Evolutionary conservation across 2,329 filamentous ascomycete genomes (phyloP), one percentile per base, ranked within the genome.

Genomic region (Bipolaris gigantea): DNA sequence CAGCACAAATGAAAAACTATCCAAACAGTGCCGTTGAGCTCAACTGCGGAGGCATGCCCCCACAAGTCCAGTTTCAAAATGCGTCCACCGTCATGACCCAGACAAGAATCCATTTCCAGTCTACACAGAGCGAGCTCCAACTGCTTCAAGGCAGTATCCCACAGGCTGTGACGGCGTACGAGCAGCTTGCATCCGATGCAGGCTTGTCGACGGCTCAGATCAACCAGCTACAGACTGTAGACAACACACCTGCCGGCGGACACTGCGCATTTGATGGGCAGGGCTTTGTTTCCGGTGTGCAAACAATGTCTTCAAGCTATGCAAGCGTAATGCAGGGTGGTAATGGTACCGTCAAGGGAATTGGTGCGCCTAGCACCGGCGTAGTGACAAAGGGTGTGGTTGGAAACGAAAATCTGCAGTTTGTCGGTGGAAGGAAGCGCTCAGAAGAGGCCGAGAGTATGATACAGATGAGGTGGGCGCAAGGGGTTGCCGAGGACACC

Each of bases 231-330:
- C 82, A 84, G 73, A 85, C 83, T 1, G 81, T 83, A 1, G 80
- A 85, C 59, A 84, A 83, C 58, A 77, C 78, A 3, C 82, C 83
- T 2, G 70, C 75, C 19, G 82, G 82, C 34, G 83, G 82, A 0
- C 83, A 85, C 67, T 85, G 83, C 72, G 82, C 77, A 48, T 85
- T 85, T 54, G 83, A 85, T 64, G 80, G 73, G 11, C 58, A 79
- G 61, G 79, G 71, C 9, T 85, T 85, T 58, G 78, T 79, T 9
- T 77, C 74, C n/a, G 82, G 83, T 10, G 79, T 85, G 30, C 82
- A 85, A 73, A 73, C 83, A n/a, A 79, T 85, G 73, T 73, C 80
- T 8, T 73, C 80, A 27, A 82, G 77, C 58, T 85, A 79, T 66
- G 75, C 76, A 3, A 79, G 77, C 49, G 75, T 85, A 15, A 79